Evolutionary conservation across 768 basidiomycete species (phyloP).

Genomic region (Hemileccinum impolitum): DNA sequence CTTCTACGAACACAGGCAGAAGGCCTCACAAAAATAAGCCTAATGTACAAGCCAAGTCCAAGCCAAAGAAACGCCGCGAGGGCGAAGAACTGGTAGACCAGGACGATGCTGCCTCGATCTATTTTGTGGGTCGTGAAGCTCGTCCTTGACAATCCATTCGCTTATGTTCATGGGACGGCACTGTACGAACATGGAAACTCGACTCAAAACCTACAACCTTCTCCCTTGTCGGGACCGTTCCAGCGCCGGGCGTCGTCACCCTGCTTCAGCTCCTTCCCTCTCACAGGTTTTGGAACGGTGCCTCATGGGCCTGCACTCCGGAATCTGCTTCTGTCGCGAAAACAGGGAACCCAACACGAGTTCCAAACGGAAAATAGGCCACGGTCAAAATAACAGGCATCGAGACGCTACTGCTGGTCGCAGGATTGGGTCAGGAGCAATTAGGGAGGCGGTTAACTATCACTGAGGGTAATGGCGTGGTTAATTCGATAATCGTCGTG

Average conservation of each 20-base stretch:
- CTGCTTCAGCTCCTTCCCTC: constrained; percentile 77
- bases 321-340: not conserved
- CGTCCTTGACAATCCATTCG: constrained; percentile 2
- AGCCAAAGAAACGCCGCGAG: constrained; percentile 21
- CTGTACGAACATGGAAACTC: constrained; percentile 88
- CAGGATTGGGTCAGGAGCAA: constrained; percentile 83
- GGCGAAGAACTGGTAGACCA: constrained; percentile 68
- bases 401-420: constrained; percentile 59
- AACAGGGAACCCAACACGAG: not conserved
- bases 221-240: constrained; percentile 56
- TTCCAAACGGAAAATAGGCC: constrained; percentile 8
- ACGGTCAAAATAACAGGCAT: constrained; percentile 29
- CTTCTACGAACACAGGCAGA: constrained; percentile 23
- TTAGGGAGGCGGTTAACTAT: constrained; percentile 85
- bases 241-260: constrained; percentile 81
- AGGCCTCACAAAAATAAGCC: too few species aligned
- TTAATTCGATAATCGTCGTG: constrained; percentile 73
- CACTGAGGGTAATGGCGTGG: constrained; percentile 64
- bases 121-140: not conserved
- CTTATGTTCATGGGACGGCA: constrained; percentile 90
- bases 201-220: constrained; percentile 78
- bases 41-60: constrained; percentile 16
- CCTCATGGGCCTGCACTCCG: constrained; percentile 37
- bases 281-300: constrained; percentile 39
- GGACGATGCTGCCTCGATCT: constrained; percentile 56